Percentiles rank a stretch among this genome's conserved stretches.
These are phyloP conservation scores for Botrytis medusae DNA, from an alignment of 2,329 filamentous ascomycete genomes.

Conservation along the genomic window DNA sequence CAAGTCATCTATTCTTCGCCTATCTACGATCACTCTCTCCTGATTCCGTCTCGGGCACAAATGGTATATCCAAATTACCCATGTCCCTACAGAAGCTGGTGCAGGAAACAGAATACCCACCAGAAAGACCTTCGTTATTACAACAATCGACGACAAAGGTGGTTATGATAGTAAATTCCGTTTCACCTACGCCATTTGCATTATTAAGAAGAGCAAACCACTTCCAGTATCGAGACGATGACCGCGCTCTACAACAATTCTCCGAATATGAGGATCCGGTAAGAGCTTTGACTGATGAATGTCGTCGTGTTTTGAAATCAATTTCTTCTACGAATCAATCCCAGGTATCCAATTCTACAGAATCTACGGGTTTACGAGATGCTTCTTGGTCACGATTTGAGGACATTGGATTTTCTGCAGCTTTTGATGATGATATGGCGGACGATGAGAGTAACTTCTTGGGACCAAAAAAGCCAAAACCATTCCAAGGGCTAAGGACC, in stretches of 20 bases:
- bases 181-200: slow-evolving; percentile 92
- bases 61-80: slow-evolving; percentile 81
- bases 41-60: slow-evolving; percentile 65
- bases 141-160: slow-evolving; percentile 83
- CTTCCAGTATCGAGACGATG: slow-evolving; percentile 91
- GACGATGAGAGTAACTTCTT: slow-evolving; percentile 44
- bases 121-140: slow-evolving; percentile 72
- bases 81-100: slow-evolving; percentile 88
- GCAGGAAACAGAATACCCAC: slow-evolving; percentile 92
- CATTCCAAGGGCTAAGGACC: slow-evolving; percentile 57
- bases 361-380: slow-evolving; percentile 72
- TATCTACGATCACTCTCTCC: slow-evolving; percentile 89
- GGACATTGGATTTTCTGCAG: slow-evolving; percentile 83
- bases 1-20: slow-evolving; percentile 96
- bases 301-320: slow-evolving; percentile 81
- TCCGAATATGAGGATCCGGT: slow-evolving; percentile 88
- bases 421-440: slow-evolving; percentile 70
- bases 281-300: slow-evolving; percentile 87
- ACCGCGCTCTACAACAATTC: slow-evolving; percentile 80
- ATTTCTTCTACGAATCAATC: slow-evolving; percentile 90
- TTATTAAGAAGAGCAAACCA: slow-evolving; percentile 87
- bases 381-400: slow-evolving; percentile 97
- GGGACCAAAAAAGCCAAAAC: slow-evolving; percentile 37
- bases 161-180: slow-evolving; percentile 93
- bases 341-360: slow-evolving; percentile 66